Evolutionary conservation across 2,329 filamentous ascomycete genomes (phyloP), one percentile per base, ranked within the genome.

Genomic region (Metarhizium album): DNA sequence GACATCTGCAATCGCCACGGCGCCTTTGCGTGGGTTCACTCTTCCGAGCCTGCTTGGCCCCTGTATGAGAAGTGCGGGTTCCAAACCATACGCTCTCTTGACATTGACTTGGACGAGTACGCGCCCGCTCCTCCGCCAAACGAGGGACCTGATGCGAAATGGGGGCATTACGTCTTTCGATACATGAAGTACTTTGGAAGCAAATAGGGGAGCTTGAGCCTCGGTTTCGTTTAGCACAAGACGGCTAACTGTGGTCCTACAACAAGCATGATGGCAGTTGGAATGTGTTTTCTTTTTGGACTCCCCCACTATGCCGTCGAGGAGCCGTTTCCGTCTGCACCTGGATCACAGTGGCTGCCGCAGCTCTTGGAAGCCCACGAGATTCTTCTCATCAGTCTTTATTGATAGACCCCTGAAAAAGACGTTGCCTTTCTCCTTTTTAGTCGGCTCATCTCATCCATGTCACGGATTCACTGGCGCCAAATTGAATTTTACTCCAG

Each of bases 1-100:
- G 46, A 55, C 13, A 55, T 60, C 5, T 63, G 62, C 46, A 64
- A 68, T 45, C 48, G 57, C 5, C 48, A 58, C 29, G 54, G 56
- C 2, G 60, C 59, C 8, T 63, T 67, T 42, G 60, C 59, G 33
- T 68, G 66, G 66, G 65, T 66, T 45, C 64, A 67, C 51, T 62
- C 65, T 16, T 68, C 64, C 6, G 63, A 65, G 51, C 57, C 55
- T 5, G 63, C 56, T 1, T 63, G 58, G 56, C 48, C 27, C n/a
- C 54, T 62, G 50, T 68, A 65, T 40, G 55, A 55, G 35, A 63
- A 61, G 53, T 54, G 55, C 29, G 64, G 63, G 1, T 68, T 65
- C 42, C 56, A 59, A 46, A 53, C 60, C 7, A 58, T 62, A 7
- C 60, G 61, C 6, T 57, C 46, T 14, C 56, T 67, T 16, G 60